These are phyloP conservation scores for Barbarea vulgaris DNA, from an alignment of 345 rosid genomes.

Conservation along the genomic window DNA sequence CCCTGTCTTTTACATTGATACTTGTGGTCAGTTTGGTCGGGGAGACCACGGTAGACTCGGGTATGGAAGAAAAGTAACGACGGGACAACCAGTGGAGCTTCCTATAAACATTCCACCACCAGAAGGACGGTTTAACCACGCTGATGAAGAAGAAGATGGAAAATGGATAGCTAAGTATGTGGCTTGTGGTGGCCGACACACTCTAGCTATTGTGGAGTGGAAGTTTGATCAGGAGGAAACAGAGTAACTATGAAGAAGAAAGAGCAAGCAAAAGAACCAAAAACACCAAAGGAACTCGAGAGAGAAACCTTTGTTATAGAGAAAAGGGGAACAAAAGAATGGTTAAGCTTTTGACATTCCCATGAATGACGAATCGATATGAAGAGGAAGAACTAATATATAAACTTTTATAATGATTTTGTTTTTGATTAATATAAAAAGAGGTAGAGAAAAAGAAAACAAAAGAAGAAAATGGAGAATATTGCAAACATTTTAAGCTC, in stretches of 20 bases:
- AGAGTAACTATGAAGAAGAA: constrained; percentile 18
- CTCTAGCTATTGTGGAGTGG: constrained; percentile 86
- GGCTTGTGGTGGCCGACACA: constrained; percentile 96
- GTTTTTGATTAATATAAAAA: constrained; percentile 9
- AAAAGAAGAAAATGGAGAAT: constrained; percentile 6
- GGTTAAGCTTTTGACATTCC: constrained; percentile 29
- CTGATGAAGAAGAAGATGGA: constrained; percentile 56
- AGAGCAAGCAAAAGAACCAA: neutral
- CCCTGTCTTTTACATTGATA: constrained; percentile 7
- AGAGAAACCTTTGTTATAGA: constrained; percentile 27
- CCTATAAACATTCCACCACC: constrained; percentile 69
- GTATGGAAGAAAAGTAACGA: constrained; percentile 81
- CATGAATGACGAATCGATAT: constrained; percentile 29
- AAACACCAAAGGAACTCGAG: neutral
- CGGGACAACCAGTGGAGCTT: constrained; percentile 92
- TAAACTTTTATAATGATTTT: constrained; percentile 11
- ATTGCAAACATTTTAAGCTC: constrained; percentile 6
- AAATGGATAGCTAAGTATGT: constrained; percentile 75
- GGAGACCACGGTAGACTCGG: constrained; percentile 99
- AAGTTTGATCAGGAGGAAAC: constrained; percentile 40
- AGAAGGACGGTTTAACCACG: constrained; percentile 34
- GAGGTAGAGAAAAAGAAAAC: constrained; percentile 11
- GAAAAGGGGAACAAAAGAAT: constrained; percentile 22
- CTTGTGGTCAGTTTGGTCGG: constrained; percentile 72
- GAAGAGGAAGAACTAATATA: constrained; percentile 20